A percentile compares a stretch with the other conserved stretches of the same genome.
phyloP scores from a whole-genome alignment of 2,329 filamentous ascomycete genomes.

The Calonectria pseudoreteaudii region DNA sequence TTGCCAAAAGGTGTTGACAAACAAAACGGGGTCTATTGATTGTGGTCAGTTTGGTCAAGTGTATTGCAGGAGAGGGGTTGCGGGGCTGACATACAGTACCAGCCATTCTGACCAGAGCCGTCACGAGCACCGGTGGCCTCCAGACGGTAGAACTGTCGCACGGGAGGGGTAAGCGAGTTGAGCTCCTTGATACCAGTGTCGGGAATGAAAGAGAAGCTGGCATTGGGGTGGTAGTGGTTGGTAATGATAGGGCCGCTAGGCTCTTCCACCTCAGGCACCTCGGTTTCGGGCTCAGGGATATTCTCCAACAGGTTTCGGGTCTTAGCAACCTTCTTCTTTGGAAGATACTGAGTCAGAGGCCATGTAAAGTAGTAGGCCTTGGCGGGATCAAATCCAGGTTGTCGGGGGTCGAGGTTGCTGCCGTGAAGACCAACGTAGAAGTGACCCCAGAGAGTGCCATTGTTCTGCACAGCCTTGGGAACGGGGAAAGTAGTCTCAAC shows the following conservation, averaged over 20 bases:
- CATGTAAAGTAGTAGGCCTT: constrained; percentile 87
- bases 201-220: constrained; percentile 88
- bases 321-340: constrained; percentile 91
- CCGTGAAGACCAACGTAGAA: constrained; percentile 88
- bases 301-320: constrained; percentile 85
- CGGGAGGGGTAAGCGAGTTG: constrained; percentile 75
- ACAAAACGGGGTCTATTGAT: constrained; percentile 77
- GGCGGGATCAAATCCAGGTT: constrained; percentile 76
- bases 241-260: constrained; percentile 76
- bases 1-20: constrained; percentile 98
- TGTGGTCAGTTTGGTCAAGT: constrained; percentile 29
- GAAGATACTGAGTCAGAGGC: constrained; percentile 88
- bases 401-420: constrained; percentile 79
- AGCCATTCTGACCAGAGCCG: constrained; percentile 85
- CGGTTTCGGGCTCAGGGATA: constrained; percentile 50
- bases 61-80: not conserved
- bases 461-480: constrained; percentile 84
- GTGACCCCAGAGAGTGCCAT: constrained; percentile 94
- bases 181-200: constrained; percentile 79
- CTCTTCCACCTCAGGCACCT: constrained; percentile 64
- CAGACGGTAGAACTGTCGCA: constrained; percentile 81
- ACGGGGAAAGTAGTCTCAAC: constrained; percentile 83
- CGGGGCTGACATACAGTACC: constrained; percentile 73
- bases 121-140: constrained; percentile 87
- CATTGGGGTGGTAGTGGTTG: constrained; percentile 95